Evolutionary conservation across 257 asterid genomes (phyloP).

Genomic region (Nyctanthes arbortristis): DNA sequence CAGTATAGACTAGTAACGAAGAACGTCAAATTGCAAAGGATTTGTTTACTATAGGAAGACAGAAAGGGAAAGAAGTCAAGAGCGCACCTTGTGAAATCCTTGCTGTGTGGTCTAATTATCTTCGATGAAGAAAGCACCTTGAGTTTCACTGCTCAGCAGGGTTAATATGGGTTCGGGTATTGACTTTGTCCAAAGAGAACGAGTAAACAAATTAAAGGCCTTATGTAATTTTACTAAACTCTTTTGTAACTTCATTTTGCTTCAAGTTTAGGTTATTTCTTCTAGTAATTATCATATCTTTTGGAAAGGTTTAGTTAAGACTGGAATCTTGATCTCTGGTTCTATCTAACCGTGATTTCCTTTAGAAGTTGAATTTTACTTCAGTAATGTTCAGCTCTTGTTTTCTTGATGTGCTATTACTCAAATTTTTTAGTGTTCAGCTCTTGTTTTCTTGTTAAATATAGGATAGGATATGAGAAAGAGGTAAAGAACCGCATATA

Average conservation of each 20-base stretch:
- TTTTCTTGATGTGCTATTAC: background rate
- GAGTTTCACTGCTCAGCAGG: slow-evolving; percentile 30
- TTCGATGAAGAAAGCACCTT: background rate
- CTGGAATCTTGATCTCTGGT: slow-evolving; percentile 12
- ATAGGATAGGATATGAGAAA: background rate
- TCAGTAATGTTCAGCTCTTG: background rate
- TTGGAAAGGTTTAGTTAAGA: slow-evolving; percentile 16
- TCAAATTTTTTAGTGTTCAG: background rate
- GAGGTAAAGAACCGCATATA: slow-evolving; percentile 25
- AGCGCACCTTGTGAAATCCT: slow-evolving; percentile 72
- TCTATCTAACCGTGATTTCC: slow-evolving; percentile 8
- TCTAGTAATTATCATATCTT: slow-evolving; percentile 15
- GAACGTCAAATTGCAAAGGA: slow-evolving; percentile 8
- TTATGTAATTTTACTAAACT: slow-evolving; percentile 16
- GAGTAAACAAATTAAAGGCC: slow-evolving; percentile 40
- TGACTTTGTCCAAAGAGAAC: slow-evolving; percentile 47
- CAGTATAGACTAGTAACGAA: slow-evolving; percentile 21
- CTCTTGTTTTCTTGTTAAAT: slow-evolving; percentile 14
- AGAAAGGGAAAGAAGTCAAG: slow-evolving; percentile 63
- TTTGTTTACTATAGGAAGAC: slow-evolving; percentile 30
- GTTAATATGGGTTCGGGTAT: slow-evolving; percentile 79
- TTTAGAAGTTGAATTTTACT: background rate
- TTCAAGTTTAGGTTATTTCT: slow-evolving; percentile 2
- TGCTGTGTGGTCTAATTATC: slow-evolving; percentile 19
- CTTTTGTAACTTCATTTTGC: slow-evolving; percentile 18